Evolutionary conservation across 2,329 filamentous ascomycete species (phyloP), one percentile per base, ranked within the genome.

Genomic region (Fusarium anguioides): DNA sequence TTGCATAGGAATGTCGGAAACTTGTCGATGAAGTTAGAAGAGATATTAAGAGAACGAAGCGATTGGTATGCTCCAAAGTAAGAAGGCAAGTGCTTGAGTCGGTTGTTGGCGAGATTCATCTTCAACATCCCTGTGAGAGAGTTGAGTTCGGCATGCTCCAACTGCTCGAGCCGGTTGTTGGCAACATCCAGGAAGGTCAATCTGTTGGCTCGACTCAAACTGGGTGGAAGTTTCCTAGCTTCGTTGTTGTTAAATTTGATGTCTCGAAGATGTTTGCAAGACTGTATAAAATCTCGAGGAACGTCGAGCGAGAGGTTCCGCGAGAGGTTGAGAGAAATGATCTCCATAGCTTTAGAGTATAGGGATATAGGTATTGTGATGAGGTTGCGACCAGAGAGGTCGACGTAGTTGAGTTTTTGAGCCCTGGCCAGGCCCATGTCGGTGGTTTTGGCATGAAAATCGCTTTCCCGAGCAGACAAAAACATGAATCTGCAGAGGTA

Each of bases 181-280:
- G 95, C 97, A 6, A 97, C 90, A 76, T 99, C 96, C 63, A 99
- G 85, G 74, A 93, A 94, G 0, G 93, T 97, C 71, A 99, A 83
- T 64, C 89, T 89, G 66, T 83, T 89, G 24, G 96, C 95, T 70
- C 94, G 84, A 66, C 91, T 89, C 51, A 99, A 84, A 76, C 94
- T 97, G 8, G 89, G 86, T 6, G 96, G 96, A 23, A 99, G 81
- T 72, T 91, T 90, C 77, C 92, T 89, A 4, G 94, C 93, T 77
- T 99, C 96, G 73, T 98, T 98, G 75, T 94, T 95, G 71, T 92
- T 94, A 78, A 91, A 99, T 75, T 96, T 97, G 83, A 99, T 96
- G 77, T 99, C 96, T 48, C 95, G 89, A 20, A 99, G 82, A 74
- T 95, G 94, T 70, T 91, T 89, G 80, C 96, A 99, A 26, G 93